Evolutionary conservation across 176 grass and related monocot genomes (phyloP).

Genomic region (Oryza longistaminata): DNA sequence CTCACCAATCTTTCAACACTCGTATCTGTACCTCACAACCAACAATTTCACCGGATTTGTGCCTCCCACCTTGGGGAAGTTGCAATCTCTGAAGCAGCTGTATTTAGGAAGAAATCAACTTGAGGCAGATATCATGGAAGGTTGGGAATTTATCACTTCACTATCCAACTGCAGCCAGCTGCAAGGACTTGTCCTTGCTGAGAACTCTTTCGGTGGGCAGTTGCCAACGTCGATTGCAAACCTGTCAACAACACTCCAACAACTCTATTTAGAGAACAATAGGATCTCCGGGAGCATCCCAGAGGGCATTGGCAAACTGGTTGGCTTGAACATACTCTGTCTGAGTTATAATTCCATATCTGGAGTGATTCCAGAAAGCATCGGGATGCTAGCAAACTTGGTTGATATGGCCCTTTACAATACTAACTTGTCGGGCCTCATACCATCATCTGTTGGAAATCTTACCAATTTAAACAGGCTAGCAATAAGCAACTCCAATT

Average conservation of each 20-base stretch:
- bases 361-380: constrained; percentile 16
- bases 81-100: not conserved
- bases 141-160: constrained; percentile 37
- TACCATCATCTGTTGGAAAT: constrained; percentile 21
- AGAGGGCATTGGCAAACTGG: not conserved
- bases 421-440: constrained; percentile 4
- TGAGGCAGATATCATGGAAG: not conserved
- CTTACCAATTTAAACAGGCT: not conserved
- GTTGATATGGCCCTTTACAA: not conserved
- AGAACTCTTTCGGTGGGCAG: not conserved
- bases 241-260: not conserved
- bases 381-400: constrained; percentile 14
- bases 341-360: not conserved
- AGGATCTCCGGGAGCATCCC: constrained; percentile 11
- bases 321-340: not conserved
- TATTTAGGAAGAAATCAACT: not conserved
- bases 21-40: not conserved
- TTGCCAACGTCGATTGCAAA: constrained; percentile 2
- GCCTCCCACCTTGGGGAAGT: not conserved
- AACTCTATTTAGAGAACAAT: not conserved
- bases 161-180: constrained; percentile 28
- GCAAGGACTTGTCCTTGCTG: not conserved
- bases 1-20: constrained; percentile 31
- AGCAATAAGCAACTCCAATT: not conserved
- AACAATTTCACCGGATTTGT: constrained; percentile 17